Conservation (phyloP, 2,329 filamentous ascomycete genomes). For the Monilinia vaccinii-corymbosi region DNA sequence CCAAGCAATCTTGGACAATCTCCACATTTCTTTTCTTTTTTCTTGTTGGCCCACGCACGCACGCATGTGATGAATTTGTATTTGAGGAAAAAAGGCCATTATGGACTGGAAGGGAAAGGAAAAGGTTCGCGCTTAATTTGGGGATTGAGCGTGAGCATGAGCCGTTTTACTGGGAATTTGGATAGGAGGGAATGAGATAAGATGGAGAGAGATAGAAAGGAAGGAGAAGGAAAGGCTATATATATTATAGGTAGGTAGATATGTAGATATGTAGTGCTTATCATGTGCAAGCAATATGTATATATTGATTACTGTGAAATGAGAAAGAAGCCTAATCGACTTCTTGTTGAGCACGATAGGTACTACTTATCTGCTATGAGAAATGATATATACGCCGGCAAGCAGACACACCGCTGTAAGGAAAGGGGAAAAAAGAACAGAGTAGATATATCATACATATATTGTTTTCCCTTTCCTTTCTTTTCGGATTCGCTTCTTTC, state of each 20-base stretch:
- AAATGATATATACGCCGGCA: neutral
- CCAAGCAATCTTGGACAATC: neutral
- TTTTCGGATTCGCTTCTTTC: slow-evolving; percentile 3
- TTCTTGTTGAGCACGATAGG: neutral
- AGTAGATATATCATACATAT: neutral
- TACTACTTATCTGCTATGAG: too few species aligned
- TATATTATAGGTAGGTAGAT: too few species aligned
- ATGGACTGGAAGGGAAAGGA: neutral
- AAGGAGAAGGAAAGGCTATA: too few species aligned
- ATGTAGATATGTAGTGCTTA: too few species aligned
- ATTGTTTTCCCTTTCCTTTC: too few species aligned
- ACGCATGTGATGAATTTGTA: too few species aligned
- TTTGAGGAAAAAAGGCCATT: too few species aligned
- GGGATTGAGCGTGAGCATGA: too few species aligned
- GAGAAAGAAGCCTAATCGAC: too few species aligned
- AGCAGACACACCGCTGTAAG: slow-evolving; percentile 3
- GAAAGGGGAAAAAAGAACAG: neutral
- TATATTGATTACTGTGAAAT: slow-evolving; percentile 2
- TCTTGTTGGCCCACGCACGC: too few species aligned
- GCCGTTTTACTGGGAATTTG: slow-evolving; percentile 7
- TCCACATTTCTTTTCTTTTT: neutral
- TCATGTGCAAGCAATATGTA: slow-evolving; percentile 6
- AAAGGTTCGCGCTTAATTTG: slow-evolving; percentile 5
- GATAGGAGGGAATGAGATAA: too few species aligned
- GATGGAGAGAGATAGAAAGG: too few species aligned